Base-by-base conservation (phyloP, 805 yeast genomes). In the Candida tallmaniae region DNA sequence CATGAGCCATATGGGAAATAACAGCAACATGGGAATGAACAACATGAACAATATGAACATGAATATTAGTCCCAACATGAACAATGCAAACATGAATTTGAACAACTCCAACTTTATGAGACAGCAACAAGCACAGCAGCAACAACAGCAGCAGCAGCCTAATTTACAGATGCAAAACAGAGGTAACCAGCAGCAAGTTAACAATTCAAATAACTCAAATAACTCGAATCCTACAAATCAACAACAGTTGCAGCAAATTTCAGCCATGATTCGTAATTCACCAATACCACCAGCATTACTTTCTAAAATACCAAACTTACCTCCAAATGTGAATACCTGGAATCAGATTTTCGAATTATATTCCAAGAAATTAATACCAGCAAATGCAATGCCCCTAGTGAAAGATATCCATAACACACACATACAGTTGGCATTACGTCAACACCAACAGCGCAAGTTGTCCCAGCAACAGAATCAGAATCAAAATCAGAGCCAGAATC, bases 301-400 rank as follows among this genome's bases (percentile, higher is more conserved):
- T 14, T 67, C 72, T 34, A 75, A 75, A 47, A 73, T 86, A 30
- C 94, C 95, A 7, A 80, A 74, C 30, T 64, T 86, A 22, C 96
- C 96, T 0, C 80, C 80, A 10, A 81, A 78, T 32, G 80, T 80
- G 19, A 80, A 74, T 45, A 84, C 94, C 5, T 88, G 96, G 96
- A 74, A 77, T 15, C 84, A 79, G 51, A 76, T 86, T 19, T 76
- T 79, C 55, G 81, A 79, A 27, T 70, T 79, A 45, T 58, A 78
- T 28, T 73, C 76, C 43, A 70, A 74, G 42, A 77, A 76, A 39
- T 65, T 75, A 39, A 59, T 84, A 25, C 76, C 83, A 1, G 71
- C 74, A 5, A 71, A 76, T 22, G 74, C 73, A 18, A 60, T 80
- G 63, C 74, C 74, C 11, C 55, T 73, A 16, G 76, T 84, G 28